Evolutionary conservation across 1,284 basidiomycete genomes (phyloP), one percentile per base, ranked within the genome.

Genomic region (Chondrostereum purpureum): DNA sequence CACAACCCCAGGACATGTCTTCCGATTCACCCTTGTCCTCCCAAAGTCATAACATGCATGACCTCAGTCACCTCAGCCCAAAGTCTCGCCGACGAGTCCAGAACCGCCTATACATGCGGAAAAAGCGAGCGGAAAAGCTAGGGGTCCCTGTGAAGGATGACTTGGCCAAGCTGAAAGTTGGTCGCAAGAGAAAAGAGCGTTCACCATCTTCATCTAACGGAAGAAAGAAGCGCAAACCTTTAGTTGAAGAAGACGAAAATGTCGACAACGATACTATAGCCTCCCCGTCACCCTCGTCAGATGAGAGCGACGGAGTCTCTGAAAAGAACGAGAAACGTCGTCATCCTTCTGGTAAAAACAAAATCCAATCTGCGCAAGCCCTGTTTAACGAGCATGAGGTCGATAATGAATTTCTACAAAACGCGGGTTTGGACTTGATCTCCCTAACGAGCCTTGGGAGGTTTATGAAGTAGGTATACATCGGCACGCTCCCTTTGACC

Each of bases 41-140:
- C 27, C 27, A 31, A 8, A 31, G n/a, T 31, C 27, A 8, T 8
- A 31, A 8, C n/a, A 8, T 31, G 27, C n/a, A n/a, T 31, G 27
- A 31, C 8, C 27, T 31, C 27, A 31, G 27, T n/a, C 8, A 34
- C 17, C 60, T 76, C n/a, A 72, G 73, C n/a, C 79, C 81, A 3
- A 58, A 55, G 2, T 70, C 76, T 3, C 78, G 78, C 13, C 72
- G 78, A 35, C 78, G 75, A 24, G 53, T 77, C 23, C 63, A 65
- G 49, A 86, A 86, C 49, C 69, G 83, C 23, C 62, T 88, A 4
- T 75, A 83, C 55, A 87, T 87, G 83, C 78, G 85, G 8, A 74
- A 75, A 34, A 82, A 78, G 57, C 73, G 85, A 33, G 83, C 84
- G 12, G 62, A 69, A 31, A 56, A 61, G 20, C 54, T 54, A 2